Evolutionary conservation across 208 protist genomes (phyloP), one percentile per base, ranked within the genome.

Genomic region (Polymyxa betae): DNA sequence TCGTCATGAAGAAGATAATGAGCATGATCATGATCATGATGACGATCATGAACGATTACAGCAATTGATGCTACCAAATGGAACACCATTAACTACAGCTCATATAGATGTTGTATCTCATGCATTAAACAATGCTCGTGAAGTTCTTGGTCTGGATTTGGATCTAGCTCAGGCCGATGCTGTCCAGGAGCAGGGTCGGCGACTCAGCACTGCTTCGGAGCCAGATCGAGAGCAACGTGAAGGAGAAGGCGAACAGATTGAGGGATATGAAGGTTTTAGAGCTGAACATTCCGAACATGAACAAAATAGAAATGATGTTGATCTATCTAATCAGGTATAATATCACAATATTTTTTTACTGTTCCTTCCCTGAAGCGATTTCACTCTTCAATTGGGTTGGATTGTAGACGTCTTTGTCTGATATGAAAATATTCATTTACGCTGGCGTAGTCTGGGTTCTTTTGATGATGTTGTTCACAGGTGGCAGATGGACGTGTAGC

Each of bases 1-100:
- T n/a, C 16, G 35, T 12, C 12, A 60, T 5, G 49, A 60, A 5
- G 72, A 82, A 20, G 72, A 82, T 35, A n/a, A 82, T 20, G 5
- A 40, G 12, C 35, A 43, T 5, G 72, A 82, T 20, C 35, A 5
- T 5, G 72, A 82, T 20, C n/a, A 45, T 12, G 72, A 35, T 82
- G n/a, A 82, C 12, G 72, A 35, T 20, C 35, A 82, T 43, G 16
- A 35, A 20, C 16, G 40, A 5, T 35, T 82, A 20, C 16, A 40
- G n/a, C 72, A 82, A n/a, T 43, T 82, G n/a, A 20, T 82, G 72
- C n/a, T 82, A n/a, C 72, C 72, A 5, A 35, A 82, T 43, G 72
- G 72, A 16, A 38, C 72, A 43, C 5, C 72, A n/a, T n/a, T 82
- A 43, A 82, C 72, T 5, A 5, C 5, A 43, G 35, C n/a, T 12